These are phyloP conservation scores for Colletotrichum plurivorum DNA, from an alignment of 2,329 filamentous ascomycete species.

Conservation along the genomic window DNA sequence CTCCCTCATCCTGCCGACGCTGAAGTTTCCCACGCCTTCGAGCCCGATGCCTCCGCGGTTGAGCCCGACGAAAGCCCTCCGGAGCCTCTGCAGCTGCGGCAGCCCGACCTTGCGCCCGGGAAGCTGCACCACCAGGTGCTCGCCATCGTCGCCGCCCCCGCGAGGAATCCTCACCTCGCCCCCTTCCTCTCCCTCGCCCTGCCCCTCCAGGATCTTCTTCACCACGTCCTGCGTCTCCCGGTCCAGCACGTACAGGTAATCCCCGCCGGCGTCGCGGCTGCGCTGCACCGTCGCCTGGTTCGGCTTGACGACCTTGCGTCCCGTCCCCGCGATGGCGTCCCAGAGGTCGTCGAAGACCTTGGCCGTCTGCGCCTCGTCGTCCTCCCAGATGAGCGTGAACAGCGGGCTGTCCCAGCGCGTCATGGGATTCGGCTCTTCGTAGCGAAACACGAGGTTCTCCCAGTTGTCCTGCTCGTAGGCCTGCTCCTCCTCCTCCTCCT, in stretches of 20 bases:
- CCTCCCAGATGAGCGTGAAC: constrained; percentile 84
- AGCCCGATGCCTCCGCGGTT: constrained; percentile 78
- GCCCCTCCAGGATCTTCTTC: constrained; percentile 76
- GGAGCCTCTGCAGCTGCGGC: constrained; percentile 82
- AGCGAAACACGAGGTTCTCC: constrained; percentile 85
- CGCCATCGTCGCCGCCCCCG: constrained; percentile 42
- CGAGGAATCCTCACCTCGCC: constrained; percentile 68
- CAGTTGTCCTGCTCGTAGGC: constrained; percentile 73
- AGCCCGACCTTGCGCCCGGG: constrained; percentile 77
- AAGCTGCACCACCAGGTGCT: constrained; percentile 72
- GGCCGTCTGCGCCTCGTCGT: constrained; percentile 71
- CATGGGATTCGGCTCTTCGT: constrained; percentile 91
- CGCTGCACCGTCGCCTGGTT: constrained; percentile 82
- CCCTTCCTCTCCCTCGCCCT: constrained; percentile 73
- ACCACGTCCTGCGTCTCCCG: constrained; percentile 84
- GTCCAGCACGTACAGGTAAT: constrained; percentile 87
- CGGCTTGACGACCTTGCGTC: constrained; percentile 75
- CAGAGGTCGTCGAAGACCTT: constrained; percentile 77
- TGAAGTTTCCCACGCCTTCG: constrained; percentile 68
- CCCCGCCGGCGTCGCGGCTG: constrained; percentile 73
- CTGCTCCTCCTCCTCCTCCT: constrained; percentile 49
- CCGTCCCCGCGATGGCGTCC: constrained; percentile 78
- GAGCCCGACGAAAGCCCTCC: constrained; percentile 82
- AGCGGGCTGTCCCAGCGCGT: constrained; percentile 87
- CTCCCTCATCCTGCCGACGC: constrained; percentile 69